A percentile compares a stretch with the other conserved stretches of the same genome.
phyloP scores from a whole-genome alignment of 345 rosid genomes.

The Populus deltoides region DNA sequence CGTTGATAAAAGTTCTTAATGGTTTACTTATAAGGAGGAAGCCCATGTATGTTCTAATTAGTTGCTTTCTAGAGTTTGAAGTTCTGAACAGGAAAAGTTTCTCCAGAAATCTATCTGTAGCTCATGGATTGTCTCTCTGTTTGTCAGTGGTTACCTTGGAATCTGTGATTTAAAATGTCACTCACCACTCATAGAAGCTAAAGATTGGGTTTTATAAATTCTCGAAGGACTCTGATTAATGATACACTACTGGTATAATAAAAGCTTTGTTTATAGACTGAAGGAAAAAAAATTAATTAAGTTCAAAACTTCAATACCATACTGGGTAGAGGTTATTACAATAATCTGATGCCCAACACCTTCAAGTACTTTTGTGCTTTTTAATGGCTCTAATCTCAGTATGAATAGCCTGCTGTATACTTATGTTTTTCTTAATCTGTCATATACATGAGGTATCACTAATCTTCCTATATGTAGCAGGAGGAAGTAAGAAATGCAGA shows the following conservation, averaged over 20 bases:
- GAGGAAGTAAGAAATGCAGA: slow-evolving; percentile 29
- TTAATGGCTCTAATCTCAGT: background rate
- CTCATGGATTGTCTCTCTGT: background rate
- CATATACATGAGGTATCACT: background rate
- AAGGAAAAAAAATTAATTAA: background rate
- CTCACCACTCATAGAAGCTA: background rate
- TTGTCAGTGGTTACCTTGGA: background rate
- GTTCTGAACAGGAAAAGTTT: background rate
- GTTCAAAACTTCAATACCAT: background rate
- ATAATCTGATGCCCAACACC: background rate
- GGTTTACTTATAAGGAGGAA: background rate
- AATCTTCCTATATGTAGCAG: slow-evolving; percentile 2
- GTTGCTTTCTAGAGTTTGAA: background rate
- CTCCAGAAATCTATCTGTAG: background rate
- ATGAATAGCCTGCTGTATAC: background rate
- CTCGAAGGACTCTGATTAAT: background rate
- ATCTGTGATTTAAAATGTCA: background rate
- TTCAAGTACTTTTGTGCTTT: background rate
- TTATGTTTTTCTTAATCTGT: background rate
- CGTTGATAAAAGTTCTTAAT: background rate
- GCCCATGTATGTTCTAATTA: background rate
- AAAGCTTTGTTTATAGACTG: background rate
- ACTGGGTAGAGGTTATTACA: background rate
- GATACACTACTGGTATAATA: background rate
- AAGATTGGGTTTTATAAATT: background rate